Conservation (phyloP, 2,329 filamentous ascomycete genomes). For the Chaetomiaceae sp. region DNA sequence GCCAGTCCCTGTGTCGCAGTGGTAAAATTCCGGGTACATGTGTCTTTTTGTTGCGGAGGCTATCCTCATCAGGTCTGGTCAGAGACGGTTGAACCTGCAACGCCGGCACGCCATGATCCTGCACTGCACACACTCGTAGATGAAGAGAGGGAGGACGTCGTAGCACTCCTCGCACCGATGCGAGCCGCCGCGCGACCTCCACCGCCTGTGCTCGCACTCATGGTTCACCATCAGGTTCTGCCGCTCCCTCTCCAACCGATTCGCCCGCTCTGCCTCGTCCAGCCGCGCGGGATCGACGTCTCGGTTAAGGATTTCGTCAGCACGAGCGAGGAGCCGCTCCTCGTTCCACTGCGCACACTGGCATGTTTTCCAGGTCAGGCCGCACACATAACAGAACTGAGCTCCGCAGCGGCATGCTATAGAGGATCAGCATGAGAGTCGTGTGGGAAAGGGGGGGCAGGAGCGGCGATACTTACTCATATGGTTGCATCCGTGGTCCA, state of each 20-base stretch:
- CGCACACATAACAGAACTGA: conserved; percentile 50
- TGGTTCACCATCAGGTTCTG: conserved; percentile 35
- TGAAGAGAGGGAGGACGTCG: conserved; percentile 37
- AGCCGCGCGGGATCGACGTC: neutral
- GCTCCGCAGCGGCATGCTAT: conserved; percentile 43
- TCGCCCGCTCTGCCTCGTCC: neutral
- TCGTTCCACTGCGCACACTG: conserved; percentile 39
- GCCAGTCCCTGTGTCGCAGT: no score
- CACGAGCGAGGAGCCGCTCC: conserved; percentile 31
- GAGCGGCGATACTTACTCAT: conserved; percentile 44
- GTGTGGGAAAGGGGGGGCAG: no score
- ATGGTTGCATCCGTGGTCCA: conserved; percentile 49
- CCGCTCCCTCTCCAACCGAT: conserved; percentile 24
- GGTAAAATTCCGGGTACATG: no score
- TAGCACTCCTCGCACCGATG: conserved; percentile 43
- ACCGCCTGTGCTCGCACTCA: conserved; percentile 37
- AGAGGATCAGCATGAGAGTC: neutral
- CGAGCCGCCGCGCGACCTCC: conserved; percentile 33
- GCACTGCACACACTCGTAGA: conserved; percentile 46
- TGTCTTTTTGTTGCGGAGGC: no score
- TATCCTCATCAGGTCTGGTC: no score
- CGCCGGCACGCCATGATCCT: conserved; percentile 41
- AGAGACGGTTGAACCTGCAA: conserved; percentile 38
- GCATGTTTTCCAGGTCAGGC: conserved; percentile 39
- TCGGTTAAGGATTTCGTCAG: conserved; percentile 32